Evolutionary conservation across 768 basidiomycete species (phyloP).

Genomic region (Pleurotus tuber-regium): DNA sequence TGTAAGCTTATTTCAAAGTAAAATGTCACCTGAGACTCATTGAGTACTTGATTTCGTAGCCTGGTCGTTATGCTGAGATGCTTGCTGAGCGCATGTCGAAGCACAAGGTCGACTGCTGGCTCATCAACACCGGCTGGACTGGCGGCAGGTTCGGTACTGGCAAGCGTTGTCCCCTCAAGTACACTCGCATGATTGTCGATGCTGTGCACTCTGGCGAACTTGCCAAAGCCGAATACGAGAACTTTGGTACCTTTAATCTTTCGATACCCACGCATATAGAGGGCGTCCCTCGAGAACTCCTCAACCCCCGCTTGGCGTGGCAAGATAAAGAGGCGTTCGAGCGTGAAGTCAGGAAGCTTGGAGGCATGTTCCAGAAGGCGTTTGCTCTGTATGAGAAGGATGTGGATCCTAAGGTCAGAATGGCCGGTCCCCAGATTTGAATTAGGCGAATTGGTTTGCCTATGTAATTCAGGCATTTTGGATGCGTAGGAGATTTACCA

Average conservation of each 20-base stretch:
- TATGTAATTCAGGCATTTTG: neutral
- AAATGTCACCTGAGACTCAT: neutral
- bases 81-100: slow-evolving; percentile 90
- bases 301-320: slow-evolving; percentile 90
- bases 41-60: slow-evolving; percentile 37
- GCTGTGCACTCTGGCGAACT: slow-evolving; percentile 94
- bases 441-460: neutral
- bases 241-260: slow-evolving; percentile 79
- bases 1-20: slow-evolving; percentile 35
- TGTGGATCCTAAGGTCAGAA: slow-evolving; percentile 74
- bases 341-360: slow-evolving; percentile 85
- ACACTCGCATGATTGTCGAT: slow-evolving; percentile 95
- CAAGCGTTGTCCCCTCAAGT: slow-evolving; percentile 94
- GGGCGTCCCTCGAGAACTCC: slow-evolving; percentile 87
- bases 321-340: slow-evolving; percentile 85
- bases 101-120: slow-evolving; percentile 91
- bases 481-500: neutral
- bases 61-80: slow-evolving; percentile 95
- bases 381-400: slow-evolving; percentile 90
- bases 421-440: slow-evolving; percentile 70
- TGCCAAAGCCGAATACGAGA: slow-evolving; percentile 83
- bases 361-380: slow-evolving; percentile 91
- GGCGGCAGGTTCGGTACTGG: slow-evolving; percentile 91
- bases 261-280: slow-evolving; percentile 79
- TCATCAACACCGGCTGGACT: slow-evolving; percentile 99